Base-by-base conservation (phyloP, 106 monocot species). In the Allium sativum region DNA sequence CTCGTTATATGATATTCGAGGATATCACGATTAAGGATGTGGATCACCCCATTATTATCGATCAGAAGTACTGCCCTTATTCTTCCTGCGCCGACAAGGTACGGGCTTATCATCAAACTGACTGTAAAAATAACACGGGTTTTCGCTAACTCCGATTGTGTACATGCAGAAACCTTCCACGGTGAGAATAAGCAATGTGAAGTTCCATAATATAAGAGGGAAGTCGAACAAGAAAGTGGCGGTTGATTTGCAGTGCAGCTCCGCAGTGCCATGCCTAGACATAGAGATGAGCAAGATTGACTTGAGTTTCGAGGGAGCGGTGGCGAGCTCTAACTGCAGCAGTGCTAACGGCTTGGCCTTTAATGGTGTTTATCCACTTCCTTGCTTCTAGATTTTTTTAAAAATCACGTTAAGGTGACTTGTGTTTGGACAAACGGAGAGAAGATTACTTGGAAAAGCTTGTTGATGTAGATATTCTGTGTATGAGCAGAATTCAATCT, bases 181-280 rank as follows among this genome's bases (percentile, higher is more conserved):
- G 12, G 80, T 81, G n/a, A 75, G 75, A 58, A 72, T 76, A 18
- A 76, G 73, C 45, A 56, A 64, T 3, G 57, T 81, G 8, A 68
- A 47, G 45, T 81, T 72, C 45, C 48, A 31, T 10, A 58, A 72
- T 22, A 76, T 81, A 3, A 40, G 54, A 42, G 80, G 80, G 9
- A 58, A 43, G 9, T 72, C 72, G 13, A 42, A 42, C 18, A 62
- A 74, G 15, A 59, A 65, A 47, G 64, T 58, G 18, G 80, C 76
- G 7, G 61, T 81, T 15, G 64, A 64, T 8, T 65, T 81, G 13
- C 21, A 48, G 3, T 81, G 80, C 59, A 81, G 80, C 42, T 48
- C 64, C 0, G n/a, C 58, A 9, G 46, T 21, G 9, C 80, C 80
- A n/a, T 81, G 80, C 16, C 20, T 72, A 44, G 57, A 53, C 10